phyloP scores from a whole-genome alignment of 805 yeast genomes.

The Novakomyces olei region DNA sequence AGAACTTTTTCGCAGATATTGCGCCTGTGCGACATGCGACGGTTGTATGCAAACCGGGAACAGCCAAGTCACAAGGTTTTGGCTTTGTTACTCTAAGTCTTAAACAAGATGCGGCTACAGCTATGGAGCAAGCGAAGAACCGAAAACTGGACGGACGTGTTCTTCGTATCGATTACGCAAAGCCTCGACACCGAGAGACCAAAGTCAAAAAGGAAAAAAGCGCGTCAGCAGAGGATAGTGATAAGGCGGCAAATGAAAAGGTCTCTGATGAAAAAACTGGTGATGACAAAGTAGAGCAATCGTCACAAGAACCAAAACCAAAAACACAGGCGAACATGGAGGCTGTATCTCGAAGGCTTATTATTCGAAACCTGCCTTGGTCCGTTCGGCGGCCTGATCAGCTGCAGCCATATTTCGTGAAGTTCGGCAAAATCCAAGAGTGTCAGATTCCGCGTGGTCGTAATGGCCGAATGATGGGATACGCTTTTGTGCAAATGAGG shows the following conservation, averaged over 20 bases:
- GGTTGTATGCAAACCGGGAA: slow-evolving; percentile 55
- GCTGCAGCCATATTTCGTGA: slow-evolving; percentile 44
- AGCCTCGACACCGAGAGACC: slow-evolving; percentile 58
- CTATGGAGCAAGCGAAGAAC: slow-evolving; percentile 45
- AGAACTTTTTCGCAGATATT: slow-evolving; percentile 72
- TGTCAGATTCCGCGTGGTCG: slow-evolving; percentile 72
- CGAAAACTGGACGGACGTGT: slow-evolving; percentile 41
- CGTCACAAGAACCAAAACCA: slow-evolving; percentile 24
- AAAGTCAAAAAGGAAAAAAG: slow-evolving; percentile 9
- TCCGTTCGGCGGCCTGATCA: slow-evolving; percentile 59
- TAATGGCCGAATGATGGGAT: slow-evolving; percentile 81
- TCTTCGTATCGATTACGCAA: slow-evolving; percentile 68
- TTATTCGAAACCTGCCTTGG: slow-evolving; percentile 91
- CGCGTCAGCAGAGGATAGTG: slow-evolving; percentile 7
- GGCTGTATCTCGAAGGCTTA: too few relatives aligned
- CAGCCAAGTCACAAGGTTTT: slow-evolving; percentile 63
- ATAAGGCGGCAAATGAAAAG: neutral
- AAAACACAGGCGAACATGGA: too few relatives aligned
- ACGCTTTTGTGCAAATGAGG: slow-evolving; percentile 83
- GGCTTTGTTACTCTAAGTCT: slow-evolving; percentile 81
- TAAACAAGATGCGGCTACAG: slow-evolving; percentile 64
- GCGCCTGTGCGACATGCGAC: slow-evolving; percentile 93
- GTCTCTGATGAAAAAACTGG: slow-evolving; percentile 5
- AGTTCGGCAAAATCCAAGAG: slow-evolving; percentile 70
- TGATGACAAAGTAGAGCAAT: slow-evolving; percentile 7